Base-by-base conservation (phyloP, 805 yeast genomes). In the Saccharomycopsis guyanensis region DNA sequence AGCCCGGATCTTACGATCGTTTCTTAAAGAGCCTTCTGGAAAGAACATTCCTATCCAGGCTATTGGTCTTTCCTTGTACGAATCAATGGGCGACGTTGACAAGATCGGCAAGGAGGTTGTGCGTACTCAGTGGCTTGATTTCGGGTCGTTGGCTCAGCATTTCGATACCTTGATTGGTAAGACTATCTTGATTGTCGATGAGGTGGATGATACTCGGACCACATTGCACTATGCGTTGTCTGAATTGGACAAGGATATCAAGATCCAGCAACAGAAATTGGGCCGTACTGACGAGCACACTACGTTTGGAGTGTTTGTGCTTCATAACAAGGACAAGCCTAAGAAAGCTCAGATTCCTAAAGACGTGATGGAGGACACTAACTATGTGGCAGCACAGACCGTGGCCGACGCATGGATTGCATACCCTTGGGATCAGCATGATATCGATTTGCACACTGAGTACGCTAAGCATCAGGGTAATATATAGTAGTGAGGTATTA, bases 121-220 rank as follows among this genome's bases (percentile, higher is more conserved):
- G 33, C 78, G 94, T 62, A 86, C 94, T 20, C 95, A 86, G 67
- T 86, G 95, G 95, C 73, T 86, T 40, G 95, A 86, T 60, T 84
- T 86, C 64, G 80, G 84, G 54, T 76, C 84, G 41, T 68, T 84
- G 44, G 73, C 71, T 42, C 71, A 77, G 63, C 86, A 80, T 64
- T 78, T 81, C 54, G 84, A 81, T 55, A 80, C 86, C 40, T 70
- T 86, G 52, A 80, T 86, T 49, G 95, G 94, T 56, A 86, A 86
- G 65, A 80, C 79, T 60, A 72, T 86, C 33, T 66, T 86, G 54
- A 84, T 86, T 57, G 93, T 86, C 31, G 95, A 86, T 63, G 95
- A 86, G 67, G 95, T 86, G 40, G 95, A 86, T 63, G 95, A 86
- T 61, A 85, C 95, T 20, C 82, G 95, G 71, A 86, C 95, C 44